Base-by-base conservation (phyloP, 2,329 filamentous ascomycete species). In the Orbilia oligospora region DNA sequence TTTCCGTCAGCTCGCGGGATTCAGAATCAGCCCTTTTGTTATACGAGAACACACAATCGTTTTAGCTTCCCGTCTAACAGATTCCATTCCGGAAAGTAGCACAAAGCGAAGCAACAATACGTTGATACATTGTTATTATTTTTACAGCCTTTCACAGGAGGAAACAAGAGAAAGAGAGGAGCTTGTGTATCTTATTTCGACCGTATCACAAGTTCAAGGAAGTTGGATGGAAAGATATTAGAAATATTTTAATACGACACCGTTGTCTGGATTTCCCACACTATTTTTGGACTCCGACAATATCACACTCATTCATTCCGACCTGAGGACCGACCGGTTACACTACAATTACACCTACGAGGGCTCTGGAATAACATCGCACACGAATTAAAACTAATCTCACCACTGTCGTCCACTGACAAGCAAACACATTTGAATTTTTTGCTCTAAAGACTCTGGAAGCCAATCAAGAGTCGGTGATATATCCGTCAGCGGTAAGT, bases 401-500 rank as follows among this genome's bases (percentile, higher is more conserved):
- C 36, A 71, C 66, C 36, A 67, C 46, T 51, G 30, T 56, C 56
- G 56, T 61, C 73, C 67, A 77, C 73, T 71, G 58, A 69, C 73
- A 68, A 67, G 67, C 73, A 64, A 77, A 71, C 63, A 71, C 73
- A 71, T 58, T 55, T 61, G 33, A 49, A 12, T 41, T 51, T 36
- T 65, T 64, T 48, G 24, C 22, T 44, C 49, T 41, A 63, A 38
- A 71, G 61, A 67, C 73, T 77, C 73, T 77, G 73, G 73, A 77
- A 77, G 67, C 73, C 73, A 77, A 77, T 77, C 73, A 71, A 56
- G 67, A 71, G 73, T 71, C 73, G 73, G 73, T 68, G 73, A 77
- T 77, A 71, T 77, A 67, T 77, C 73, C 61, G 49, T 68, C 63
- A 71, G 53, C 61, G 73, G 73, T 77, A 77, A 77, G 73, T 77